Evolutionary conservation across 1,284 basidiomycete genomes (phyloP), one percentile per base, ranked within the genome.

Genomic region (Marasmius tenuissimus): DNA sequence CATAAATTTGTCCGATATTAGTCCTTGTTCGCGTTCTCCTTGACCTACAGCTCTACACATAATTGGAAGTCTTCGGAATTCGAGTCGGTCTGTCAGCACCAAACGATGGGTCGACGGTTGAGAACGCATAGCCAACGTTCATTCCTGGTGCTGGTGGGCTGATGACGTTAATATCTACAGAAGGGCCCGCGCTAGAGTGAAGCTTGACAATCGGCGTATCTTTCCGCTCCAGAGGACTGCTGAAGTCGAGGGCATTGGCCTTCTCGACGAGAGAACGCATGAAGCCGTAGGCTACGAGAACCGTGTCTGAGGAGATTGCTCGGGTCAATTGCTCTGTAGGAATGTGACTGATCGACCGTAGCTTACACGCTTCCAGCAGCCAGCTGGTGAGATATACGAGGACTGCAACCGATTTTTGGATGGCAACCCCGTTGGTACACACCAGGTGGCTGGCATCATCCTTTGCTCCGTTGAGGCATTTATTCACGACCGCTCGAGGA

Each of bases 291-390:
- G 35, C 34, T 10, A 58, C n/a, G 37, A 20, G 16, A 14, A 18
- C 9, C 18, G 40, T 45, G 22, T 42, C 27, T 51, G 47, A 9
- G 40, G 35, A 14, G 9, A 22, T 27, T 40, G 34, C 27, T 39
- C 48, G 11, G 11, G 52, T 58, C 27, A 10, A 20, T 3, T 16
- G 34, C 35, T 47, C 33, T 8, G 10, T 7, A n/a, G 11, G 12
- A n/a, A 16, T 11, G 35, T 52, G 12, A 27, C 27, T 27, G 27
- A 27, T 27, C 27, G 27, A 27, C 27, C 27, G 27, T 27, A 37
- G 79, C 81, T 61, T 67, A 85, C 84, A 86, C 51, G 83, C 74
- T 66, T 84, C 73, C 56, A 85, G 66, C 52, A 85, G 65, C 79
- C 84, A 81, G 48, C 74, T 71, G 40, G 83, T 55, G 49, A 79